Evolutionary conservation across 1,139 yeast genomes (phyloP), one percentile per base, ranked within the genome.

Genomic region (Sugiyamaella sp.): DNA sequence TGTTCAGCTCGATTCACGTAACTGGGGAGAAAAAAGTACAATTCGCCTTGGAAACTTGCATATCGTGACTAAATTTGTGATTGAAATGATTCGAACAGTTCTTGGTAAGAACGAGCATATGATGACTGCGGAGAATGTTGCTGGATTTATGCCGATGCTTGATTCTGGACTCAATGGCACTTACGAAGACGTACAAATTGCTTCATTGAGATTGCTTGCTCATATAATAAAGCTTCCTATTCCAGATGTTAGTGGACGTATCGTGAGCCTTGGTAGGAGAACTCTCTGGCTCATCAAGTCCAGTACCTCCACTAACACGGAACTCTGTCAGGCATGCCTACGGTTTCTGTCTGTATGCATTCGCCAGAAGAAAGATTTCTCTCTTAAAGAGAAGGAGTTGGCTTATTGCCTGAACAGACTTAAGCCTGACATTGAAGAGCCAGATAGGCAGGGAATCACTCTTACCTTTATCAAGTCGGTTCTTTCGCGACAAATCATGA

Each of bases 371-470:
- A 79, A 80, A 2, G 85, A 84, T 44, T 74, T 89, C 49, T 74
- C 79, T 47, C 70, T 91, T 62, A 87, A 86, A 63, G 88, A 86
- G 46, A 73, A 82, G 1, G 89, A 96, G 0, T 68, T 91, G 42
- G 85, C 89, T 53, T 89, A 87, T 65, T 74, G 93, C 27, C 72
- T 95, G 60, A 80, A 82, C n/a, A 79, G 89, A 59, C 75, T 93
- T 53, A 83, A 81, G 66, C 96, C 97, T 1, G 99, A 93, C 71
- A 73, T 95, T 55, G 95, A 89, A 65, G 97, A 93, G 63, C 96
- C 97, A 2, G 85, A 82, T 62, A 81, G 86, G 57, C 98, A 93
- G 70, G 93, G 96, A 40, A 76, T 89, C 51, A 96, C 97, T 0
- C 89, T 91, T 69, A 83, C 85, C 51, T 90, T 93, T 63, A 71